phyloP scores from a whole-genome alignment of 164 flowering plant species.

The grape (Vitis vinifera) region ASM3070453v1 NC_081817.1:3753001-3753500 shows the following conservation, averaged over 20 bases:
- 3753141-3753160: background rate
- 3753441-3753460: constrained; percentile 18
- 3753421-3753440: constrained; percentile 15
- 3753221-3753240: background rate
- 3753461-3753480: constrained; percentile 40
- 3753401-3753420: constrained; percentile 7
- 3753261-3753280: background rate
- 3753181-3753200: background rate
- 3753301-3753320: too few species aligned
- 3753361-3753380: background rate
- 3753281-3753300: background rate
- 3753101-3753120: background rate
- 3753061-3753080: too few species aligned
- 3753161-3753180: background rate
- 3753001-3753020: too few species aligned
- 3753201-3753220: background rate
- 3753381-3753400: background rate
- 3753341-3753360: background rate
- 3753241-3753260: too few species aligned
- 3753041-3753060: too few species aligned
- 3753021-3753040: too few species aligned
- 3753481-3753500: background rate
- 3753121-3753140: background rate
- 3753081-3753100: too few species aligned
- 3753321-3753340: too few species aligned